Evolutionary conservation across 2,329 filamentous ascomycete genomes (phyloP), one percentile per base, ranked within the genome.

Genomic region (Talaromyces sp.): DNA sequence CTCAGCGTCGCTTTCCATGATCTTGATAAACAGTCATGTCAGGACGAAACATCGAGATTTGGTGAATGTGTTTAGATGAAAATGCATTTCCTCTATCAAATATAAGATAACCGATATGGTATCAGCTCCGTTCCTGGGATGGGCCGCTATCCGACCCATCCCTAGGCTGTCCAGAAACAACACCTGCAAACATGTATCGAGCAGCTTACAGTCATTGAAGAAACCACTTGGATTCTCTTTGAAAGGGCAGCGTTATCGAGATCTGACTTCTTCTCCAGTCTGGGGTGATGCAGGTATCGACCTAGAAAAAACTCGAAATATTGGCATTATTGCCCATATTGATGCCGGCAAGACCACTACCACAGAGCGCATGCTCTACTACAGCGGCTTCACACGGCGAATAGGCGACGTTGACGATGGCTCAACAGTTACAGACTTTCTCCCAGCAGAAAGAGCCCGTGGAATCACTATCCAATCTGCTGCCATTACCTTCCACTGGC

Each of bases 291-390:
- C 61, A 6, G 69, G 63, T 35, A 69, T 72, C 35, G 69, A 74
- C 67, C 80, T 88, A 19, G 83, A 86, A 45, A 86, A 86, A 71
- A 95, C 93, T 60, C 86, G 94, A 71, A 99, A 99, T 75, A 97
- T 99, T 75, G 95, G 95, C 67, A 98, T 99, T 70, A 97, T 99
- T 77, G 95, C 95, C 66, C 95, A 99, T 78, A 97, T 99, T 69
- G 95, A 98, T 87, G 95, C 95, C 64, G 95, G 95, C 9, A 99
- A 99, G 83, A 99, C 95, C 1, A 98, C 95, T 0, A 99, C 95
- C 0, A 98, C 95, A 3, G 95, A 99, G 87, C 93, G 95, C 66
- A 98, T 98, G 94, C 90, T 99, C 73, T 98, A 93, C 75, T 97
- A 97, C 74, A 96, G 92, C 75, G 94, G 95, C 58, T 89, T 93